Conservation (phyloP, 1,284 basidiomycete species). For the Ustilago curta region DNA sequence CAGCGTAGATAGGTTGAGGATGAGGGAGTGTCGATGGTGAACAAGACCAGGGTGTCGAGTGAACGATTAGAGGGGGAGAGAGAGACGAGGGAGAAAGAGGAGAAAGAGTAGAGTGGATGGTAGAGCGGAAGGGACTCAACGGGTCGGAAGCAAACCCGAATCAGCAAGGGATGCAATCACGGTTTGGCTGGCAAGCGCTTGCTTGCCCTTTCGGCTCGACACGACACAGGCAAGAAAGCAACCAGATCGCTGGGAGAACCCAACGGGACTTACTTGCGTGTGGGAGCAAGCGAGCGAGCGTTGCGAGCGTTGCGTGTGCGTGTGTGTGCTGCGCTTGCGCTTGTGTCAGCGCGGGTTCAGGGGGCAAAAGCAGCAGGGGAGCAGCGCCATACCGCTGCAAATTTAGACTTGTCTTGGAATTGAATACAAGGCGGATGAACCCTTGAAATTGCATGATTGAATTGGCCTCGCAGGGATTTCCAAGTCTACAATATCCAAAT, state of each 20-base stretch:
- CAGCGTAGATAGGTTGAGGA: background rate
- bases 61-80: background rate
- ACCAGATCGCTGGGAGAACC: background rate
- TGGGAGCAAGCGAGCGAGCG: background rate
- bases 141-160: constrained; percentile 8
- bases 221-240: background rate
- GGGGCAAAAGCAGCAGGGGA: too few species aligned
- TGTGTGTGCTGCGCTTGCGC: constrained; percentile 3
- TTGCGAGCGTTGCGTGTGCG: background rate
- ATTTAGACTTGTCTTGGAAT: too few species aligned
- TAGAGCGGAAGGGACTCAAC: too few species aligned
- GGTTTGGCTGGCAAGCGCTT: background rate
- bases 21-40: background rate
- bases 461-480: background rate
- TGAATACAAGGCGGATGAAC: too few species aligned
- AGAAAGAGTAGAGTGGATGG: background rate
- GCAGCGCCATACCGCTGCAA: too few species aligned
- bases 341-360: background rate
- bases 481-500: background rate
- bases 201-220: constrained; percentile 3
- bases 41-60: too few species aligned
- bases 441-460: too few species aligned
- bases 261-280: background rate
- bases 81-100: background rate
- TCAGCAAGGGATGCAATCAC: background rate